Evolutionary conservation across 306 rosid genomes (phyloP).

Genomic region (Rosa lucieae): DNA sequence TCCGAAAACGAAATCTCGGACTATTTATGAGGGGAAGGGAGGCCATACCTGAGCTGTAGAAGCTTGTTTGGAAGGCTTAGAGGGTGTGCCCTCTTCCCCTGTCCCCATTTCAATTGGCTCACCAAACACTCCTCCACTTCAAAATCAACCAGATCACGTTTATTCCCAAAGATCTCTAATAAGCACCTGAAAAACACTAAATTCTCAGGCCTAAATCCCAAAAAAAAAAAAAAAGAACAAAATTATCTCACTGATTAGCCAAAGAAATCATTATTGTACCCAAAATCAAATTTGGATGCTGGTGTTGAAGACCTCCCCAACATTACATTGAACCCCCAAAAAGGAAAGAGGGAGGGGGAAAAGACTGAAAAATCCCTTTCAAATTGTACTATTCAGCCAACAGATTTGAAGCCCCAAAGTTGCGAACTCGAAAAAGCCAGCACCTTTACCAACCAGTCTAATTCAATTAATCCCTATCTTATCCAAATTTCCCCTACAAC

Average conservation of each 20-base stretch:
- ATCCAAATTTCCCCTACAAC: background rate
- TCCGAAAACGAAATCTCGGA: background rate
- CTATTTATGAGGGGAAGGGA: background rate
- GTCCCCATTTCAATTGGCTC: constrained; percentile 67
- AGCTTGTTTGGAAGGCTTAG: constrained; percentile 72
- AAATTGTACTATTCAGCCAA: background rate
- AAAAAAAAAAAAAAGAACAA: background rate
- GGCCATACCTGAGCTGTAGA: constrained; percentile 61
- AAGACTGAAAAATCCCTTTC: background rate
- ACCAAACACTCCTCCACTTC: constrained; percentile 25
- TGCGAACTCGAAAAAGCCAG: background rate
- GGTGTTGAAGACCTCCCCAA: background rate
- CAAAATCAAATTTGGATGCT: background rate
- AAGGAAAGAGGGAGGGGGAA: background rate
- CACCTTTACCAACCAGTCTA: background rate
- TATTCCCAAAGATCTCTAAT: constrained; percentile 25
- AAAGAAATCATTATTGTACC: background rate
- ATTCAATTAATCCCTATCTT: background rate
- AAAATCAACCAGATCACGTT: constrained; percentile 24
- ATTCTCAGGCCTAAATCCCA: background rate
- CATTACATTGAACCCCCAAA: background rate
- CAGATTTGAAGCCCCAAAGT: background rate
- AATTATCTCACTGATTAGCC: background rate
- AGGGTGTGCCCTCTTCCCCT: constrained; percentile 76
- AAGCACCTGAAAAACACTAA: constrained; percentile 22